These are phyloP conservation scores for Aspergillus affinis DNA, from an alignment of 495 filamentous ascomycete genomes.

Conservation along the genomic window DNA sequence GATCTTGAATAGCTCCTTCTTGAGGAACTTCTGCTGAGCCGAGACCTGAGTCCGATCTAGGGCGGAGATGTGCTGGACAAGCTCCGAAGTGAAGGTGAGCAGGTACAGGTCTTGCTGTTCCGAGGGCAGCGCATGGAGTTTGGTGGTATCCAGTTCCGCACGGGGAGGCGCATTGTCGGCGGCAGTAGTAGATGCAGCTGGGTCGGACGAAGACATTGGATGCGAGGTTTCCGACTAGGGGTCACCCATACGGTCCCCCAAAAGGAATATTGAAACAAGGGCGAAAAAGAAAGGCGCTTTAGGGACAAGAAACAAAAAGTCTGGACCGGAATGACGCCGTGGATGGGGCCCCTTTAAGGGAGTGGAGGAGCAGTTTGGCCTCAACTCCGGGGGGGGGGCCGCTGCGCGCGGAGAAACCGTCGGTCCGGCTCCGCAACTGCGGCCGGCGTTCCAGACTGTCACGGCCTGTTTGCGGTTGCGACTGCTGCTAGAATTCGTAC, in stretches of 20 bases:
- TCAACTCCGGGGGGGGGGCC: constrained; percentile 25
- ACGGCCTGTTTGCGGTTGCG: too few species aligned
- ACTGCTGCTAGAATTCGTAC: too few species aligned
- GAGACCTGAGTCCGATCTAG: constrained; percentile 77
- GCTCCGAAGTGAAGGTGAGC: constrained; percentile 80
- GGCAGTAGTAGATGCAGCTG: constrained; percentile 25
- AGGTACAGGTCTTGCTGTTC: constrained; percentile 96
- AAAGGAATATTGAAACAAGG: constrained; percentile 5
- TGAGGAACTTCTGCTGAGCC: constrained; percentile 82
- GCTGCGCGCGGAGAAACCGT: constrained; percentile 43
- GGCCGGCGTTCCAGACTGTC: neutral
- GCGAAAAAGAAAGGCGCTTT: too few species aligned
- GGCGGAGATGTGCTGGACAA: constrained; percentile 75
- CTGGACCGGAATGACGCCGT: neutral
- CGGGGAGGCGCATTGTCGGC: constrained; percentile 38
- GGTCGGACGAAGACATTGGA: constrained; percentile 44
- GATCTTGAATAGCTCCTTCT: constrained; percentile 87
- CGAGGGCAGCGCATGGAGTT: constrained; percentile 84
- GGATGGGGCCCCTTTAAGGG: constrained; percentile 27
- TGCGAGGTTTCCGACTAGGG: constrained; percentile 17
- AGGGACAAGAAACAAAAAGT: neutral
- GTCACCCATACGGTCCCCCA: constrained; percentile 26
- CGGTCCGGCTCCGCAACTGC: constrained; percentile 26
- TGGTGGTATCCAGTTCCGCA: constrained; percentile 76
- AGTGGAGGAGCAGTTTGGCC: constrained; percentile 16